phyloP scores from a whole-genome alignment of 1,284 basidiomycete genomes.

The Naganishia cerealis region DNA sequence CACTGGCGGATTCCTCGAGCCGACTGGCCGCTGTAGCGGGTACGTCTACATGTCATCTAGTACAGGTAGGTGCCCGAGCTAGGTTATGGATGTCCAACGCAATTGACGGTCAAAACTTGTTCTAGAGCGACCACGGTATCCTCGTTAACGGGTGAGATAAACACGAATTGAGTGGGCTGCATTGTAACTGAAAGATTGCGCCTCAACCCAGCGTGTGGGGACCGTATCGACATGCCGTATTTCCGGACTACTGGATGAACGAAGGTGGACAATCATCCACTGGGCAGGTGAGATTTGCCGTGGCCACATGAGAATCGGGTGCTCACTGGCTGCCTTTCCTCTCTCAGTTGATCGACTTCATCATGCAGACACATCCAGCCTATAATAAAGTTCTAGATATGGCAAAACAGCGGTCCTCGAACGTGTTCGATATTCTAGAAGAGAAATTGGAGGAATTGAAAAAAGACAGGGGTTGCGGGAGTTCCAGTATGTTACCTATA shows the following conservation, averaged over 20 bases:
- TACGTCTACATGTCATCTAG: constrained; percentile 92
- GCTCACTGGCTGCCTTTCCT: constrained; percentile 6
- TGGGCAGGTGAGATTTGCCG: constrained; percentile 66
- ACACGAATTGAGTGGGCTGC: background rate
- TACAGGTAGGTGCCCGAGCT: constrained; percentile 59
- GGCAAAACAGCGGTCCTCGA: constrained; percentile 55
- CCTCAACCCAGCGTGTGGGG: constrained; percentile 64
- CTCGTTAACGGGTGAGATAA: constrained; percentile 70
- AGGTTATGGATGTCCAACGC: background rate
- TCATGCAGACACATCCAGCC: constrained; percentile 87
- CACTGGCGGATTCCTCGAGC: constrained; percentile 71
- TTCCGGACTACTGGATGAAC: constrained; percentile 98
- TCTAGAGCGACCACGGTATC: constrained; percentile 66
- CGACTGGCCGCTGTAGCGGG: constrained; percentile 91
- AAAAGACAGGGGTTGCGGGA: constrained; percentile 61
- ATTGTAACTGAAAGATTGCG: background rate
- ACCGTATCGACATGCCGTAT: constrained; percentile 78
- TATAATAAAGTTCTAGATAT: constrained; percentile 68
- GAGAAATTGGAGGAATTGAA: constrained; percentile 71
- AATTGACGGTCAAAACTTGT: background rate
- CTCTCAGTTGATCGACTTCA: constrained; percentile 81
- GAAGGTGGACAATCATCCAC: constrained; percentile 98
- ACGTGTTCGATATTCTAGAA: constrained; percentile 64
- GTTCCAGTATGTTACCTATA: constrained; percentile 56
- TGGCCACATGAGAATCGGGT: background rate